Evolutionary conservation across 208 protist species (phyloP), one percentile per base, ranked within the genome.

Genomic region (Trypanosoma mega): DNA sequence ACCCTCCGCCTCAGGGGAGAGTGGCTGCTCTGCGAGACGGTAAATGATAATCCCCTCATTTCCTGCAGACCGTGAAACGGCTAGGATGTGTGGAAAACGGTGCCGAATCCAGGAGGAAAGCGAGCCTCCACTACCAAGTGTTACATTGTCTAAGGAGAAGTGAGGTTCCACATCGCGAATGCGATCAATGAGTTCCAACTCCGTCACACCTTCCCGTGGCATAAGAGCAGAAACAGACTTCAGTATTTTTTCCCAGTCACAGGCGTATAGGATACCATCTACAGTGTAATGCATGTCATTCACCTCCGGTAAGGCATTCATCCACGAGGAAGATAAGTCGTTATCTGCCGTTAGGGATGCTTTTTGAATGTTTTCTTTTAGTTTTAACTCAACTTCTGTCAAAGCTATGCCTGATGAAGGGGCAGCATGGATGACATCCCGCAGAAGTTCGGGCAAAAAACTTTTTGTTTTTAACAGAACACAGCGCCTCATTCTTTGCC

Each of bases 191-290:
- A 92, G 53, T 23, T 70, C 68, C 4, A 18, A 29, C 68, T 94
- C 84, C 21, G 72, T 73, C 39, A 80, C 76, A 6, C 87, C 87
- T 49, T 94, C 87, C 31, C 60, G 63, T 1, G 87, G 87, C 14
- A 94, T 55, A 4, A 3, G 0, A 4, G 48, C 49, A 4, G 82
- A 76, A 9, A 86, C 50, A 18, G 16, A 45, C 33, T 29, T 31
- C 50, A 90, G 44, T 9, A 58, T 65, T 6, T 54, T 49, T 3
- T 68, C 48, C 85, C 87, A 94, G 58, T 86, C 63, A 33, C 56
- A 78, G 65, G 43, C 72, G 57, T 23, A 83, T 45, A 54, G 75
- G 4, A 11, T 59, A 29, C 26, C 16, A 14, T 33, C 53, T 23
- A 12, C 33, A 24, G 65, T 29, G 37, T 50, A 65, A 24, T 72